phyloP scores from a whole-genome alignment of 495 filamentous ascomycete genomes.

The Thermochaetoides thermophila region DNA sequence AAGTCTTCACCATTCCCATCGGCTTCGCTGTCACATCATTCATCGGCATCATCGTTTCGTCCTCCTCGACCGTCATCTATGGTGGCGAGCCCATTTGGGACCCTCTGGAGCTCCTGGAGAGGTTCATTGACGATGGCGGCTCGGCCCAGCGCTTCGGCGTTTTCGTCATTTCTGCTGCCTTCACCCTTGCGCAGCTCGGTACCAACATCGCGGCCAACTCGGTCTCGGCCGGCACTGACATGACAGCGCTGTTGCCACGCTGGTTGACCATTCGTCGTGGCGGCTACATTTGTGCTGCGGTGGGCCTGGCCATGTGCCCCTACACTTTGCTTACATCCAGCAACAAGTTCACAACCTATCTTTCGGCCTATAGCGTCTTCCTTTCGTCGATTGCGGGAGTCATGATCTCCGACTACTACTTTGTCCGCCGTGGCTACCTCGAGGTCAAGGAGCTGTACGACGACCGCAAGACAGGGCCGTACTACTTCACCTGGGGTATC shows the following conservation, averaged over 20 bases:
- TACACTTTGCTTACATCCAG: conserved; percentile 63
- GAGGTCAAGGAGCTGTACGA: conserved; percentile 70
- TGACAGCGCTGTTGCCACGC: conserved; percentile 79
- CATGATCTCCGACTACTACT: conserved; percentile 81
- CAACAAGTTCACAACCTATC: conserved; percentile 92
- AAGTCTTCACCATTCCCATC: conserved; percentile 72
- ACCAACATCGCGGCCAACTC: conserved; percentile 92
- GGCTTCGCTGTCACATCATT: conserved; percentile 84
- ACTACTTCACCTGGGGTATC: conserved; percentile 60
- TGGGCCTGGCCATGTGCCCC: conserved; percentile 81
- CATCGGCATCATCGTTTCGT: conserved; percentile 88
- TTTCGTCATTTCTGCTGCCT: conserved; percentile 72
- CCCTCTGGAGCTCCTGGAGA: conserved; percentile 58
- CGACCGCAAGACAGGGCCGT: conserved; percentile 47
- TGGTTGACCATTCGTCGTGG: conserved; percentile 83
- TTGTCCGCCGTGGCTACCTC: conserved; percentile 72
- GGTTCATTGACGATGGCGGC: conserved; percentile 60
- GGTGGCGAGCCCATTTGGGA: conserved; percentile 68
- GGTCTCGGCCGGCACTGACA: conserved; percentile 77
- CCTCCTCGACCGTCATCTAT: conserved; percentile 67
- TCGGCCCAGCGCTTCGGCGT: conserved; percentile 71
- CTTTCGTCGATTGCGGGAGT: conserved; percentile 84
- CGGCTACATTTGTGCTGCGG: conserved; percentile 71
- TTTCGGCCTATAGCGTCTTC: conserved; percentile 92
- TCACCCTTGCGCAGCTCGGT: conserved; percentile 75